Evolutionary conservation across 805 yeast genomes (phyloP).

Genomic region (Candida montana): DNA sequence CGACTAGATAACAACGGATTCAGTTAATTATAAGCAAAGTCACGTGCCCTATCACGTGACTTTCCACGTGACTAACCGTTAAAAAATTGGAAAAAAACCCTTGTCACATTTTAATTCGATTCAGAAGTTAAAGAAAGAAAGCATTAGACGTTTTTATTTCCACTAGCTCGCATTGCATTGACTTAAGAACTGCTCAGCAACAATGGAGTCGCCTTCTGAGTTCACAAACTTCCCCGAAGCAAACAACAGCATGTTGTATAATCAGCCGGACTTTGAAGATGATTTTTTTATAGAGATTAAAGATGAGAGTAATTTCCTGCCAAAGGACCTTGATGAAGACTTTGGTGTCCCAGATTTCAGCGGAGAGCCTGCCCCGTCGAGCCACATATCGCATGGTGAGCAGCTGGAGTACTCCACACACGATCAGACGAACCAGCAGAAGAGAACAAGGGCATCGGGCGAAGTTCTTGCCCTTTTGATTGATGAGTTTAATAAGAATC

Average conservation of each 20-base stretch:
- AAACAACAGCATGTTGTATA: slow-evolving; percentile 7
- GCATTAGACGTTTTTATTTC: no score
- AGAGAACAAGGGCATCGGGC: slow-evolving; percentile 73
- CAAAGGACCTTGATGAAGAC: neutral
- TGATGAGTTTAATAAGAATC: slow-evolving; percentile 62
- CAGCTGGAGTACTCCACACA: neutral
- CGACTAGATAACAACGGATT: no score
- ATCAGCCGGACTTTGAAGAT: slow-evolving; percentile 14
- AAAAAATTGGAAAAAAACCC: no score
- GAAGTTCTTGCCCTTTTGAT: slow-evolving; percentile 67
- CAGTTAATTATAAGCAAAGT: no score
- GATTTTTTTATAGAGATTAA: slow-evolving; percentile 10
- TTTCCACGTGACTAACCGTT: no score
- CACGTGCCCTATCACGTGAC: no score
- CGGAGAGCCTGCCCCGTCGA: neutral
- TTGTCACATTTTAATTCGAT: no score
- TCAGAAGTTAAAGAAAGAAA: no score
- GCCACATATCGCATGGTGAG: neutral
- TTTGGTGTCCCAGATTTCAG: neutral
- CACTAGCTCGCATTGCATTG: no score
- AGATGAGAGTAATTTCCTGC: slow-evolving; percentile 1
- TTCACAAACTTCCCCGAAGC: slow-evolving; percentile 8
- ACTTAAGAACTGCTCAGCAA: no score
- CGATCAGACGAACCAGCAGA: slow-evolving; percentile 23
- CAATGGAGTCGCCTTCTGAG: slow-evolving; percentile 7